Base-by-base conservation (phyloP, 2,329 filamentous ascomycete genomes). In the Aspergillus chevalieri region DNA sequence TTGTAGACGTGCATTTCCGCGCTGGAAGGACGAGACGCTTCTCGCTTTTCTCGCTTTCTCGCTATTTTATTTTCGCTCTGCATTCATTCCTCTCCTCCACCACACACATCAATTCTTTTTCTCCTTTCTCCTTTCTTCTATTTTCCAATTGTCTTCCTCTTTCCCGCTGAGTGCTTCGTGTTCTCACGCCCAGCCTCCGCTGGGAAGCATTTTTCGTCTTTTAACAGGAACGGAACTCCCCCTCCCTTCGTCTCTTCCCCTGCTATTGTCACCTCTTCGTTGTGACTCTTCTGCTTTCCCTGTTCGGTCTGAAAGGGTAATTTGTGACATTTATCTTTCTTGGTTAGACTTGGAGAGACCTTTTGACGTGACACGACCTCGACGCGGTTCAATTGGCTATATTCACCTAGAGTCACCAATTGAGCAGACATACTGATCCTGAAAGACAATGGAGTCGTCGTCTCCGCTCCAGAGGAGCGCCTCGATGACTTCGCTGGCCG, bases 1-100 rank as follows among this genome's bases (percentile, higher is more conserved):
- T 51, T 66, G 64, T 63, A 67, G 66, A 64, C 65, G 65, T 68
- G 65, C 65, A 65, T 66, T 67, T 67, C 65, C 65, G 64, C 65
- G 65, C 57, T 64, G 63, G 62, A 58, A 58, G 49, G 50, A 51
- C 26, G 26, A 30, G 26, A 50, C 57, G 57, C 59, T 59, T 51
- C 54, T 54, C 53, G 50, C 52, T 49, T 47, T 50, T 36, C 44
- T 36, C 50, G 48, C 49, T 50, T 48, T 55, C 48, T 55, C 56
- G 51, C 53, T 53, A 50, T 57, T 61, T 60, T 58, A 55, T 52
- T 42, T 41, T 49, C 22, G 15, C 19, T 19, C 26, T 22, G 12
- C 22, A 15, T 26, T 10, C 43, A 14, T 26, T 34, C 28, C 28
- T 30, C 12, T 14, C 15, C 43, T 45, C 43, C 22, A 28, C 43